Conservation (phyloP, 176 grass and related monocot genomes). For the Sorghum bicolor region DNA sequence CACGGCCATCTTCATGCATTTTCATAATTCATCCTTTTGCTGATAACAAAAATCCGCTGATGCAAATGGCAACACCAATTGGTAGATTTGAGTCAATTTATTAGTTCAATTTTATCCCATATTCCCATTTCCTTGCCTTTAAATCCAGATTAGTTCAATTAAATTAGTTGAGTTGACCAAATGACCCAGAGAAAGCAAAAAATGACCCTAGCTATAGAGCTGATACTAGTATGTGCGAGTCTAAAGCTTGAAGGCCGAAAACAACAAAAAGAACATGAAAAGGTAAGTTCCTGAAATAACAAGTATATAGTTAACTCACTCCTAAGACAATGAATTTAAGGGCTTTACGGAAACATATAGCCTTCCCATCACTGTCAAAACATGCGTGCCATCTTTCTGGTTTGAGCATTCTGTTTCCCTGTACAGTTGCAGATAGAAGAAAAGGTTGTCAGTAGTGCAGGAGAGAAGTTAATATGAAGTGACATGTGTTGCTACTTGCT, state of each 20-base stretch:
- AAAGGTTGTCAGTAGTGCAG: neutral
- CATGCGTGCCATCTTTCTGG: constrained; percentile 84
- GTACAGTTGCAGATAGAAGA: constrained; percentile 6
- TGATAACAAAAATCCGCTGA: neutral
- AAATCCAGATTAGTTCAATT: neutral
- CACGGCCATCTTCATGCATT: neutral
- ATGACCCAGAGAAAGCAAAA: neutral
- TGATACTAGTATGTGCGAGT: neutral
- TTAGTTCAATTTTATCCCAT: neutral
- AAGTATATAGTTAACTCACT: constrained; percentile 52
- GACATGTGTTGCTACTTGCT: neutral
- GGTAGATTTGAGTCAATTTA: neutral
- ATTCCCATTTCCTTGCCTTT: neutral
- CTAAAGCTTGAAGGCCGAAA: neutral
- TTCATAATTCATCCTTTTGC: neutral
- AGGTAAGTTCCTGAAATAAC: neutral
- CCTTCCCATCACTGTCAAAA: constrained; percentile 76
- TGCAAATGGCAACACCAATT: neutral
- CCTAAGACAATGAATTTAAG: constrained; percentile 92
- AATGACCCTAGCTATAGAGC: neutral
- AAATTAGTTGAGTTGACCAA: neutral
- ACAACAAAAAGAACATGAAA: constrained; percentile 18
- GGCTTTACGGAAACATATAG: constrained; percentile 73
- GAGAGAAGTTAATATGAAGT: neutral
- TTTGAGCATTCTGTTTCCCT: constrained; percentile 88